phyloP scores from a whole-genome alignment of 495 filamentous ascomycete genomes.

The Collariella sp. region DNA sequence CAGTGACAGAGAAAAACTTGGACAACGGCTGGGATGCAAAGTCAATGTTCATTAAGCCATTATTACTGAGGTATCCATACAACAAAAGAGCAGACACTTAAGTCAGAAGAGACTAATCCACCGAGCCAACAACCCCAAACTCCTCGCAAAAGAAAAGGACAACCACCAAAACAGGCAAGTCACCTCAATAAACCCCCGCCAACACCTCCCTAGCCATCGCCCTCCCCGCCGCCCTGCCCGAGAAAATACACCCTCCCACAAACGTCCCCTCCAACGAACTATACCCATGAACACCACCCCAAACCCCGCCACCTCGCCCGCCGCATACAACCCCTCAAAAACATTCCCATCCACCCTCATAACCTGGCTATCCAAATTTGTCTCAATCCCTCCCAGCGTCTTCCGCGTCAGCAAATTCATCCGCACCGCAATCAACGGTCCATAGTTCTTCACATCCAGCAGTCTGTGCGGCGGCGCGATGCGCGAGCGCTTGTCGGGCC shows the following conservation, averaged over 20 bases:
- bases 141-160: not conserved
- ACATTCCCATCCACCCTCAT: conserved; percentile 34
- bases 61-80: too few species aligned
- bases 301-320: conserved; percentile 47
- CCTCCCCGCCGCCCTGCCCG: conserved; percentile 38
- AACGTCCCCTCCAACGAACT: conserved; percentile 45
- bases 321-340: conserved; percentile 43
- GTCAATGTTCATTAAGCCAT: too few species aligned
- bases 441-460: conserved; percentile 35
- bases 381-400: conserved; percentile 47
- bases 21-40: too few species aligned
- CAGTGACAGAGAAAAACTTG: too few species aligned
- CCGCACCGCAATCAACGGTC: conserved; percentile 42
- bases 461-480: conserved; percentile 40
- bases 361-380: conserved; percentile 41
- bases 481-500: conserved; percentile 35
- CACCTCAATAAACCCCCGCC: not conserved
- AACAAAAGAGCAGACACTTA: too few species aligned
- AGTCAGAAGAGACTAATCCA: too few species aligned
- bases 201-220: conserved; percentile 35
- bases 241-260: conserved; percentile 43
- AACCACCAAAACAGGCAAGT: not conserved
- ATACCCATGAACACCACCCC: conserved; percentile 48
- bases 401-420: conserved; percentile 46
- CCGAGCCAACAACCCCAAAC: too few species aligned